Conservation (phyloP, 352 stramenopile species). For the Globisporangium radiosum region DNA sequence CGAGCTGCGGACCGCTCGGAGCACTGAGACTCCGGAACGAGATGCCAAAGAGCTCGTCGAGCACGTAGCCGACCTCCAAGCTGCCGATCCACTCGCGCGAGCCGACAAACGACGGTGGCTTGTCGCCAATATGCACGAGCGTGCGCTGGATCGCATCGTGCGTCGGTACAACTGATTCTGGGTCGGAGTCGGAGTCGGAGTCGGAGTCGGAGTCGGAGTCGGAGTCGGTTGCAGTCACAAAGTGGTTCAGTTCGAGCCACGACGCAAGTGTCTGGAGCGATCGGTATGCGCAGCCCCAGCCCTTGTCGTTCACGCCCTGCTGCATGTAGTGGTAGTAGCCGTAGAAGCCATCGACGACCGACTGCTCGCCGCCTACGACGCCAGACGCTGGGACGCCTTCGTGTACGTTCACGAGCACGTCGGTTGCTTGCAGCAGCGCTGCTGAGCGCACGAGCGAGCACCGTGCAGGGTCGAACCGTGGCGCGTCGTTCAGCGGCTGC, state of each 20-base stretch:
- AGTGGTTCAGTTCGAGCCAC: slow-evolving; percentile 70
- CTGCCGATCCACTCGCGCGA: slow-evolving; percentile 82
- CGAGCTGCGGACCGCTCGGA: slow-evolving; percentile 43
- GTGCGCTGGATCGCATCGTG: slow-evolving; percentile 72
- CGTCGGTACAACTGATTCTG: slow-evolving; percentile 19
- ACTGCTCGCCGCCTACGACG: slow-evolving; percentile 26
- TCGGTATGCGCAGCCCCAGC: slow-evolving; percentile 86
- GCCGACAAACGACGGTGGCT: slow-evolving; percentile 52
- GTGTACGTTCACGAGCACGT: slow-evolving; percentile 69
- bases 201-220: slow-evolving; percentile 1
- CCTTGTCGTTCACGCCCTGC: slow-evolving; percentile 76
- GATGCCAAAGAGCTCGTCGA: slow-evolving; percentile 73
- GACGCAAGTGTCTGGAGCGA: slow-evolving; percentile 82
- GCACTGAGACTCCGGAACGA: slow-evolving; percentile 65
- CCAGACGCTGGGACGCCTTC: slow-evolving; percentile 44
- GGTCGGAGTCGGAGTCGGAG: too few species aligned
- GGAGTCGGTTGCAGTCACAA: slow-evolving; percentile 23
- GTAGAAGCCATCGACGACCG: slow-evolving; percentile 68
- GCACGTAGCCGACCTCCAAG: slow-evolving; percentile 77
- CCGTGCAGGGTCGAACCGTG: slow-evolving; percentile 27
- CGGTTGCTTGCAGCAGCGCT: slow-evolving; percentile 19
- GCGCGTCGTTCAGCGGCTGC: slow-evolving; percentile 27
- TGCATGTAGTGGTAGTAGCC: slow-evolving; percentile 87
- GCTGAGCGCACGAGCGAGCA: slow-evolving; percentile 40
- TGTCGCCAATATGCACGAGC: slow-evolving; percentile 79